These are phyloP conservation scores for Boletus huronensis DNA, from an alignment of 768 basidiomycete genomes.

Conservation along the genomic window DNA sequence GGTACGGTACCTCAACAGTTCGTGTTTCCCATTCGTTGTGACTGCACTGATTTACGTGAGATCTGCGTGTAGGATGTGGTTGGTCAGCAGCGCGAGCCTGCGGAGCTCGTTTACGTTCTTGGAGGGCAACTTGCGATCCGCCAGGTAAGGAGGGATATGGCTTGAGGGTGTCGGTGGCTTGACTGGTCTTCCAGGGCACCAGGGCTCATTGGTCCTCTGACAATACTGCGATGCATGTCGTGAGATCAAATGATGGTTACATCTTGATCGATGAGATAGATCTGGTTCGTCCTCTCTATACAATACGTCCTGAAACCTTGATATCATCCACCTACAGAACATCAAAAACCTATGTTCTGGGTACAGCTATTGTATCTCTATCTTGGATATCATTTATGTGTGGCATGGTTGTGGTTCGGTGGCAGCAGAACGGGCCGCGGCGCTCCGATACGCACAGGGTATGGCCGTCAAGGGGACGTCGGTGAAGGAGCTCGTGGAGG, in stretches of 20 bases:
- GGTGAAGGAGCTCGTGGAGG: constrained; percentile 59
- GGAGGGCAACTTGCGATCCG: constrained; percentile 72
- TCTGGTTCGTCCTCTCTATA: constrained; percentile 41
- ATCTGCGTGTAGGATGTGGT: constrained; percentile 34
- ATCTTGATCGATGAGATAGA: constrained; percentile 71
- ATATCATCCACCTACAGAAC: constrained; percentile 35
- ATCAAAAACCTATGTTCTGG: constrained; percentile 75
- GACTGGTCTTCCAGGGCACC: constrained; percentile 46
- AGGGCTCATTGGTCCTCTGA: constrained; percentile 74
- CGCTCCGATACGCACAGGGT: constrained; percentile 54
- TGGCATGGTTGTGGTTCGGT: constrained; percentile 79
- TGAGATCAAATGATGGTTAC: constrained; percentile 49
- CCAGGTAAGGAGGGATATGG: constrained; percentile 47
- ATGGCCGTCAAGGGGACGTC: constrained; percentile 38
- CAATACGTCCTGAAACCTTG: neutral
- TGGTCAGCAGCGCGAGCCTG: constrained; percentile 61
- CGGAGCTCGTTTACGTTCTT: constrained; percentile 56
- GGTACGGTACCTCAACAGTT: constrained; percentile 67
- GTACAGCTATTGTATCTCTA: constrained; percentile 76
- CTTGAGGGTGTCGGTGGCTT: neutral
- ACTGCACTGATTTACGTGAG: neutral
- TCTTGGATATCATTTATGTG: constrained; percentile 69
- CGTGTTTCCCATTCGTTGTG: constrained; percentile 21
- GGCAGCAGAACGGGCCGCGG: constrained; percentile 55
- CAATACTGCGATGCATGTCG: constrained; percentile 79